Percentiles rank a stretch among this genome's conserved stretches.
These are phyloP conservation scores for Tieghemostelium lacteum DNA, from an alignment of 78 protist species.

Conservation along the genomic window DNA sequence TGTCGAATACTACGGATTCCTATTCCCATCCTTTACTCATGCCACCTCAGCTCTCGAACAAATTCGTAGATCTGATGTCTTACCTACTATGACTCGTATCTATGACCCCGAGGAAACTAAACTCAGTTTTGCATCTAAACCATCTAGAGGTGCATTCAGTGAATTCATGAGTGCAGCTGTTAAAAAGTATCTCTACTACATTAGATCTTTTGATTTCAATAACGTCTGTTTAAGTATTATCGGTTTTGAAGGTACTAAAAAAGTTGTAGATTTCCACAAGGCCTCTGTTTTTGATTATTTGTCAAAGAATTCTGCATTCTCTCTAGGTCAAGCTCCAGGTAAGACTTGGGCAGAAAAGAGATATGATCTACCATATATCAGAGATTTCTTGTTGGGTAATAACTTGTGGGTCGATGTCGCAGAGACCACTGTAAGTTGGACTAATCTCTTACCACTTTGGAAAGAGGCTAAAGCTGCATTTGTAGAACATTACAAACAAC, in stretches of 20 bases:
- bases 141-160: slow-evolving; percentile 53
- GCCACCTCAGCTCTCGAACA: slow-evolving; percentile 76
- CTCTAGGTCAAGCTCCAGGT: slow-evolving; percentile 52
- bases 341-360: slow-evolving; percentile 76
- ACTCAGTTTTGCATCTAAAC: slow-evolving; percentile 86
- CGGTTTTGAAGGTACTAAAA: slow-evolving; percentile 85
- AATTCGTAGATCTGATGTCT: slow-evolving; percentile 79
- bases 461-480: slow-evolving; percentile 80
- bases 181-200: slow-evolving; percentile 65
- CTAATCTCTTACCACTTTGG: slow-evolving; percentile 75
- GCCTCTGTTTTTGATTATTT: slow-evolving; percentile 55
- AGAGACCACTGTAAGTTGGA: slow-evolving; percentile 74
- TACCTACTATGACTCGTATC: slow-evolving; percentile 82
- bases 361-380: slow-evolving; percentile 87
- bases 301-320: slow-evolving; percentile 57
- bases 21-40: slow-evolving; percentile 54
- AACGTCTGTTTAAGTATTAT: slow-evolving; percentile 73
- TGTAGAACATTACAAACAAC: slow-evolving; percentile 14
- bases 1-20: slow-evolving; percentile 67
- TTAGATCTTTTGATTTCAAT: slow-evolving; percentile 45
- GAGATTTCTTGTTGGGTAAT: slow-evolving; percentile 79
- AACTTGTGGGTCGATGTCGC: slow-evolving; percentile 80
- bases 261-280: slow-evolving; percentile 63
- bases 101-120: slow-evolving; percentile 82
- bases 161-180: slow-evolving; percentile 38